Evolutionary conservation across 345 rosid species (phyloP), one percentile per base, ranked within the genome.

Genomic region (Brassica juncea): DNA sequence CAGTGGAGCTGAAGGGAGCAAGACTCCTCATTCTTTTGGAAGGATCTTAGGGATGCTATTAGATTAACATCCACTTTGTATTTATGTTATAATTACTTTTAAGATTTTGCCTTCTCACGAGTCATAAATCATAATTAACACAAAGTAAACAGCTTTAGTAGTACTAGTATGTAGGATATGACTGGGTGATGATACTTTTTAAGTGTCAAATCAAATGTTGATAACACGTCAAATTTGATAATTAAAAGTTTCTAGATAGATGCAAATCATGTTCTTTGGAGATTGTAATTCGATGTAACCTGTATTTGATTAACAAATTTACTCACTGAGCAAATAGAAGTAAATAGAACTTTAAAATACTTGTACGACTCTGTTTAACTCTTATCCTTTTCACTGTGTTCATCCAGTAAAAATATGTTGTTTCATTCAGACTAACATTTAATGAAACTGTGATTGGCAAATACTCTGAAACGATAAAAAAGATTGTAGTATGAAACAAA

Each of bases 181-280:
- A 57, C 19, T 19, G 19, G 19, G 35, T 69, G 54, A 47, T 47
- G 8, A 19, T 61, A 31, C 65, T 63, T 52, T 66, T 11, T 23
- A 19, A 70, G 44, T 37, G 76, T 60, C 80, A 76, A 60, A 44
- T 69, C 68, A 42, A 59, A 60, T 59, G 68, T 12, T 68, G 25
- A 68, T 68, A 39, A 12, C 80, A 59, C 9, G 58, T 76, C 62
- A 68, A 5, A 25, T 5, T 62, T 6, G 4, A 66, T 75, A 15
- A 37, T 15, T 35, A 67, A 21, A 1, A 21, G 25, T 39, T 66
- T 42, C 57, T 10, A 37, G 42, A 37, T 39, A 4, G 16, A 39
- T 37, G 12, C 52, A 42, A 23, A 52, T 6, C 34, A 23, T 27
- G 9, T 30, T 52, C 6, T 52, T 9, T 70, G 19, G 19, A 19